phyloP scores from a whole-genome alignment of 2,329 filamentous ascomycete genomes.

The Sporothrix mexicana region DNA sequence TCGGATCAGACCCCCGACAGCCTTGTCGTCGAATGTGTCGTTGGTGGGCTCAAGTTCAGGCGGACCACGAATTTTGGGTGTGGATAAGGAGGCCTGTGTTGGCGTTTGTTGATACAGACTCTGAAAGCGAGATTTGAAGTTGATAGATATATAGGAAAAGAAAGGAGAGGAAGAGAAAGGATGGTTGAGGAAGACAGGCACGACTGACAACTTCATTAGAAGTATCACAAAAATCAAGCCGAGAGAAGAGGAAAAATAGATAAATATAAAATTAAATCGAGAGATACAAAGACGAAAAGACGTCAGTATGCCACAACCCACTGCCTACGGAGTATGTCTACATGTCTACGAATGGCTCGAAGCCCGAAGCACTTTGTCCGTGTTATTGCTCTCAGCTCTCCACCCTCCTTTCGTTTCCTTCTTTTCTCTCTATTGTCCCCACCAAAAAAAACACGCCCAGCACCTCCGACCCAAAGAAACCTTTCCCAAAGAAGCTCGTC shows the following conservation, averaged over 20 bases:
- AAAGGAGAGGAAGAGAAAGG: not conserved
- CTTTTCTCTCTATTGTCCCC: not conserved
- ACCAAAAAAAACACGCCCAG: not conserved
- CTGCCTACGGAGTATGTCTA: not conserved
- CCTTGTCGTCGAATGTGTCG: constrained; percentile 13
- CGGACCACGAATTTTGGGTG: not conserved
- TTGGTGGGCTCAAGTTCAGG: not conserved
- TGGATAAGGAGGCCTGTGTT: not conserved
- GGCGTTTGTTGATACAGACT: not conserved
- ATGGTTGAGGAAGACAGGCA: not conserved
- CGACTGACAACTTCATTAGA: not conserved
- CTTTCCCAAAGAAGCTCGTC: not conserved
- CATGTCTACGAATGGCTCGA: constrained; percentile 11
- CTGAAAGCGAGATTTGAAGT: not conserved
- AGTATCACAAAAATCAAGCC: not conserved
- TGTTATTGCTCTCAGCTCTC: constrained; percentile 21
- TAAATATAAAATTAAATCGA: not conserved
- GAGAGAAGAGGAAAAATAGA: not conserved
- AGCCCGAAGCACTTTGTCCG: not conserved
- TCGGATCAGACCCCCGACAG: not conserved
- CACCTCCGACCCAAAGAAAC: not conserved
- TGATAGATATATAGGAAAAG: not conserved
- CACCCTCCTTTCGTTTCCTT: not conserved
- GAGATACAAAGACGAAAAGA: not conserved
- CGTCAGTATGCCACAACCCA: not conserved